Percentiles rank a stretch among this genome's conserved stretches.
Conservation (phyloP, 768 basidiomycete genomes). For the Trametes sanguinea region DNA sequence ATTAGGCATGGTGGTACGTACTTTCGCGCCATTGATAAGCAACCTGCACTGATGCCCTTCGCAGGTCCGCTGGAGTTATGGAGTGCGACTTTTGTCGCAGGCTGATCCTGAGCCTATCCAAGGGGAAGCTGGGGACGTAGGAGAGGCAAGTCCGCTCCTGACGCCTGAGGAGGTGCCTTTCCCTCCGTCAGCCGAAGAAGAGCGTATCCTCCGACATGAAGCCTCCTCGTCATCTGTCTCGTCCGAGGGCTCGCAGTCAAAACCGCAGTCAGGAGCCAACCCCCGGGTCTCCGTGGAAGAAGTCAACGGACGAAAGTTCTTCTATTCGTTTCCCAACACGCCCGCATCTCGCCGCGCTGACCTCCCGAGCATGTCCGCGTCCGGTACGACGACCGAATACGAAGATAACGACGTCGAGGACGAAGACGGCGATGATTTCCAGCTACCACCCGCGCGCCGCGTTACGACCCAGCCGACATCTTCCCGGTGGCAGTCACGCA, state of each 20-base stretch:
- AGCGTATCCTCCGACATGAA: constrained; percentile 22
- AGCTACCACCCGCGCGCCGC: constrained; percentile 19
- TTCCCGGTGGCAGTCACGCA: constrained; percentile 28
- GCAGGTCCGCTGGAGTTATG: constrained; percentile 91
- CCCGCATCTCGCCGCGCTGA: constrained; percentile 25
- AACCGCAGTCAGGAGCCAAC: constrained; percentile 7
- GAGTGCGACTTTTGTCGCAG: constrained; percentile 76
- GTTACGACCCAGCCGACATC: constrained; percentile 25
- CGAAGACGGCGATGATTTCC: constrained; percentile 20
- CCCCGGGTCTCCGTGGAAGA: constrained; percentile 25
- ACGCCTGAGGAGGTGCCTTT: constrained; percentile 31
- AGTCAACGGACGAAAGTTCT: constrained; percentile 39
- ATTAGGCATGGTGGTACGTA: constrained; percentile 88
- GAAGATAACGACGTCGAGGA: constrained; percentile 29
- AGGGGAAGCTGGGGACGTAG: constrained; percentile 31
- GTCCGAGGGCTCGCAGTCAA: constrained; percentile 16
- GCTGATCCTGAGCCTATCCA: constrained; percentile 54
- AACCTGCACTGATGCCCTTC: neutral
- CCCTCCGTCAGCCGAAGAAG: constrained; percentile 28
- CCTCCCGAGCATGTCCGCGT: constrained; percentile 17
- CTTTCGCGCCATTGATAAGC: neutral
- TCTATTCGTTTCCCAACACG: constrained; percentile 69
- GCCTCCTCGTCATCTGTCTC: constrained; percentile 8
- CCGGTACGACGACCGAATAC: constrained; percentile 21
- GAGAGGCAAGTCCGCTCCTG: constrained; percentile 42